Percentiles rank a stretch among this genome's conserved stretches.
Evolutionary conservation across 2,329 filamentous ascomycete species (phyloP).

Genomic region (Gyromitra esculenta): DNA sequence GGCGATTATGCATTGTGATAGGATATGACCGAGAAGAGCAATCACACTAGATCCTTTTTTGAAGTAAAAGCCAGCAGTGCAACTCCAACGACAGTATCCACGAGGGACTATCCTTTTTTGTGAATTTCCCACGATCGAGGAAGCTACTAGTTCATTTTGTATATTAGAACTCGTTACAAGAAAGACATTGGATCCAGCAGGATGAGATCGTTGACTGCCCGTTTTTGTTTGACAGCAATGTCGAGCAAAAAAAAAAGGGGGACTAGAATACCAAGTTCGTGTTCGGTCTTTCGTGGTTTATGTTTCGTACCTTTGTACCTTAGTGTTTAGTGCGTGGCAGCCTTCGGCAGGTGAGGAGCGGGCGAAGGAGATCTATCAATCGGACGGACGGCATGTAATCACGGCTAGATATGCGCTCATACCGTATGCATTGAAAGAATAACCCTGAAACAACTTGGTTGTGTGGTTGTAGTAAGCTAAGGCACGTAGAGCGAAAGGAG

Average conservation of each 20-base stretch:
- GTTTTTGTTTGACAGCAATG: neutral
- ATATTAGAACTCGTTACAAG: neutral
- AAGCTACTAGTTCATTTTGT: neutral
- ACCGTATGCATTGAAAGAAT: neutral
- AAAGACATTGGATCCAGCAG: neutral
- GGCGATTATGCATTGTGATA: neutral
- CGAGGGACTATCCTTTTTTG: neutral
- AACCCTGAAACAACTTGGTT: neutral
- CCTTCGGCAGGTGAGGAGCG: neutral
- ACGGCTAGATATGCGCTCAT: neutral
- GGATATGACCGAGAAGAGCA: neutral
- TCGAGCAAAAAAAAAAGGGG: neutral
- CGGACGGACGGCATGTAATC: neutral
- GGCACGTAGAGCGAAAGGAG: neutral
- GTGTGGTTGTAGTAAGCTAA: neutral
- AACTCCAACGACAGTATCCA: neutral
- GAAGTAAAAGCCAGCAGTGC: neutral
- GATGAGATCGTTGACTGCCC: neutral
- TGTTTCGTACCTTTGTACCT: neutral
- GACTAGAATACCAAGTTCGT: neutral
- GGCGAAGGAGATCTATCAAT: neutral
- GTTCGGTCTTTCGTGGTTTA: slow-evolving; percentile 5
- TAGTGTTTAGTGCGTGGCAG: neutral
- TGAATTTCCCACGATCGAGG: neutral
- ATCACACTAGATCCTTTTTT: neutral